Evolutionary conservation across 2,329 filamentous ascomycete genomes (phyloP).

Genomic region (Penicillium sp.): DNA sequence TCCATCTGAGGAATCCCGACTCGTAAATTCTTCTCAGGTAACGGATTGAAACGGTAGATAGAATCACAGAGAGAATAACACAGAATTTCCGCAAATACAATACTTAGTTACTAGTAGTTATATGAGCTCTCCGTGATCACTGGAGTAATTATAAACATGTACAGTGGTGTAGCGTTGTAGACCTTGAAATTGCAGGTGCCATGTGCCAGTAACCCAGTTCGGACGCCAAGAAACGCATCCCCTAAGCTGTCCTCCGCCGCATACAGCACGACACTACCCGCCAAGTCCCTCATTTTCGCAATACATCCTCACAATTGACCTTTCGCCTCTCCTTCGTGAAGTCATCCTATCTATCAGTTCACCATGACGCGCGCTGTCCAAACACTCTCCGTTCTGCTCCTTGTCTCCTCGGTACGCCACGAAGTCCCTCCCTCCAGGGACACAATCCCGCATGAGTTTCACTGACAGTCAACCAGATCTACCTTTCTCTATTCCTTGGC

Average conservation of each 20-base stretch:
- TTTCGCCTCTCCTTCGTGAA: constrained; percentile 11
- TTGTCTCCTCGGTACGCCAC: constrained; percentile 75
- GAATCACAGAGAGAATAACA: too few species aligned
- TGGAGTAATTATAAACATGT: too few species aligned
- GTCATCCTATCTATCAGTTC: constrained; percentile 17
- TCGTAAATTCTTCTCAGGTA: too few species aligned
- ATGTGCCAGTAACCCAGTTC: constrained; percentile 7
- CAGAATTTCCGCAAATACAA: too few species aligned
- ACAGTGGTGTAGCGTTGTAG: too few species aligned
- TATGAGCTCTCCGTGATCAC: too few species aligned
- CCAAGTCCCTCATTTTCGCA: constrained; percentile 20
- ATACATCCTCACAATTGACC: constrained; percentile 6
- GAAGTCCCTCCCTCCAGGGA: neutral
- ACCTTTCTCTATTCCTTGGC: constrained; percentile 79
- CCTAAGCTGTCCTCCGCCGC: constrained; percentile 10
- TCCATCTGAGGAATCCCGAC: too few species aligned
- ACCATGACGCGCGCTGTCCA: constrained; percentile 93
- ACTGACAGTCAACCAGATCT: constrained; percentile 59
- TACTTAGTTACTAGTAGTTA: too few species aligned
- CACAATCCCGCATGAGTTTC: neutral
- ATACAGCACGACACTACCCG: constrained; percentile 7
- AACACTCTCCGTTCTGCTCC: constrained; percentile 79
- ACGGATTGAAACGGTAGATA: too few species aligned
- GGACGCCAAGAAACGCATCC: constrained; percentile 14
- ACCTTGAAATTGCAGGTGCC: too few species aligned